Base-by-base conservation (phyloP, 2,329 filamentous ascomycete genomes). In the Talaromyces marneffei region DNA sequence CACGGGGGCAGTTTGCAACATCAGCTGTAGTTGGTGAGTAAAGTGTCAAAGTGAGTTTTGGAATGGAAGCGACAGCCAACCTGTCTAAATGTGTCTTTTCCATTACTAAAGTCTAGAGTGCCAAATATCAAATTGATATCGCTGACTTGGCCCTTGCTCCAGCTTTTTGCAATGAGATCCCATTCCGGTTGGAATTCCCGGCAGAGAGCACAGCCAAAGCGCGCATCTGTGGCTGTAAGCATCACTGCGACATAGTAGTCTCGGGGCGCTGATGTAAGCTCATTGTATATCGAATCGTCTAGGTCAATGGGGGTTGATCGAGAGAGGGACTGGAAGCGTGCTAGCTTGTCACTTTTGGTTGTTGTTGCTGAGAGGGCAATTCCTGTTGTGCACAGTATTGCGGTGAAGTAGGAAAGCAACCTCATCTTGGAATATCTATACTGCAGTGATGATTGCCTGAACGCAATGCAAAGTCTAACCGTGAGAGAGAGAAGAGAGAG, bases 161-260 rank as follows among this genome's bases (percentile, higher is more conserved):
- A 99, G 77, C 90, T 94, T 75, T 86, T 90, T 59, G 85, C 85
- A 59, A 99, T 78, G 59, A 97, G 76, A 60, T 95, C 90, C 89
- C 92, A 99, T 77, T 99, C 94, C 1, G 92, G 89, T 74, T 96
- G 90, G 75, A 99, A 96, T 58, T 96, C 91, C 57, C 86, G 84
- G 76, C 94, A 99, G 54, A 97, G 81, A 66, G 87, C 81, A 74
- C 94, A 99, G 63, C 89, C 90, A 72, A 90, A 97, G 62, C 91
- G 85, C 33, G 86, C 71, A 66, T 96, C 92, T 70, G 92, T 78
- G 39, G 94, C 94, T 1, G 94, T 99, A 66, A 99, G 80, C 14
- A 99, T 84, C 2, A 99, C 84, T 2, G 87, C 88, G 29, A 89
- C 83, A 40, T 87, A 87, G 75, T 97, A 96, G 77, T 99, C 90